A percentile compares a stretch with the other conserved stretches of the same genome.
These are phyloP conservation scores for Westerdykella aurantiaca DNA, from an alignment of 2,329 filamentous ascomycete genomes.

Conservation along the genomic window DNA sequence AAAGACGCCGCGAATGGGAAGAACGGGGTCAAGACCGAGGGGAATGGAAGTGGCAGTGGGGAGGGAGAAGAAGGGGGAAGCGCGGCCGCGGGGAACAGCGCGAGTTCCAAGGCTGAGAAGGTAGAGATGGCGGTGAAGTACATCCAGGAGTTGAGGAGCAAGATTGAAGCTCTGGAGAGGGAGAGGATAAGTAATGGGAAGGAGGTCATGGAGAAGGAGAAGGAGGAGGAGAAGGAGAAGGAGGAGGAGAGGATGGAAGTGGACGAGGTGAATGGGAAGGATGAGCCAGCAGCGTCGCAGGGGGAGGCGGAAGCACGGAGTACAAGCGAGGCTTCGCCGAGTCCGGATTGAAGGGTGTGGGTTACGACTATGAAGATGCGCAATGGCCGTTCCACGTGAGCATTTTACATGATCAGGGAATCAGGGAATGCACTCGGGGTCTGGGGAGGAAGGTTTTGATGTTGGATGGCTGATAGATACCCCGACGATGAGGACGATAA, in stretches of 20 bases:
- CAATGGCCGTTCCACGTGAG: no score
- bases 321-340: no score
- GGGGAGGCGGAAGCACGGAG: no score
- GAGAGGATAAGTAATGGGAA: conserved; percentile 56
- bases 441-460: no score
- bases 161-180: no score
- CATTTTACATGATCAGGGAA: no score
- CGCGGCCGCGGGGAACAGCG: conserved; percentile 49
- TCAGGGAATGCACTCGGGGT: no score
- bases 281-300: no score
- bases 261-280: conserved; percentile 23
- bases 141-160: conserved; percentile 70
- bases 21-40: conserved; percentile 7
- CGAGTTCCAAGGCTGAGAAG: conserved; percentile 79
- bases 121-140: conserved; percentile 97
- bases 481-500: no score
- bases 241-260: conserved; percentile 37
- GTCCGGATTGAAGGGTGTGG: conserved; percentile 5
- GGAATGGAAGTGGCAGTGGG: conserved; percentile 33
- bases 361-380: no score
- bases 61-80: conserved; percentile 8
- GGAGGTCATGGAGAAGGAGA: conserved; percentile 54
- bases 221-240: conserved; percentile 45
- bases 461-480: no score
- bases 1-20: conserved; percentile 31